Conservation (phyloP, 1,139 yeast genomes). For the Lodderomyces oxycetoniae region DNA sequence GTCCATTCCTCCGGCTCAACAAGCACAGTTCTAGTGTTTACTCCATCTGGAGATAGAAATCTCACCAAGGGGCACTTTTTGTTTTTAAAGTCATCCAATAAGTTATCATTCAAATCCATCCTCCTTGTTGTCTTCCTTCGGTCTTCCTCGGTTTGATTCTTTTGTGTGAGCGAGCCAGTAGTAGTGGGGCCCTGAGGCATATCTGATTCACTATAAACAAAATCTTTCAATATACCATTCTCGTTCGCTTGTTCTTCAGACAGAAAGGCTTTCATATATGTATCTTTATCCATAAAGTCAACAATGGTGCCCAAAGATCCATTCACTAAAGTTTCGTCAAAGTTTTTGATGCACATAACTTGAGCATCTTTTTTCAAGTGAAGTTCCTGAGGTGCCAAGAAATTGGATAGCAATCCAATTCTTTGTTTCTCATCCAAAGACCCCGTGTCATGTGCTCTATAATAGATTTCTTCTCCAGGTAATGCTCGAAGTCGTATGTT, state of each 20-base stretch:
- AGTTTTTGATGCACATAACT: constrained; percentile 92
- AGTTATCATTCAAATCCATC: constrained; percentile 16
- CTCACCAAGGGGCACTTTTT: constrained; percentile 67
- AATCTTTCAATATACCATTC: constrained; percentile 18
- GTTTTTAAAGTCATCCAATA: constrained; percentile 21
- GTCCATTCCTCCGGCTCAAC: constrained; percentile 45
- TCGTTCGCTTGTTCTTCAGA: constrained; percentile 6
- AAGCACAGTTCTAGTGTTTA: constrained; percentile 58
- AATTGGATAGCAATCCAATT: constrained; percentile 50
- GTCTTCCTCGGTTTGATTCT: constrained; percentile 11
- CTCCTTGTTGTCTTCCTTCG: constrained; percentile 18
- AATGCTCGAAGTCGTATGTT: constrained; percentile 47
- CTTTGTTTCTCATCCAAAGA: constrained; percentile 39
- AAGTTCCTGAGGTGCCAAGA: constrained; percentile 65
- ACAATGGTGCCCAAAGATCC: constrained; percentile 85
- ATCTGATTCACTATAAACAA: constrained; percentile 18
- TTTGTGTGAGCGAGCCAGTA: constrained; percentile 8
- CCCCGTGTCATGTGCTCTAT: constrained; percentile 63
- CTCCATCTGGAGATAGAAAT: constrained; percentile 64
- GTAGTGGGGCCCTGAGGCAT: constrained; percentile 2
- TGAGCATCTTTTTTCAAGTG: constrained; percentile 79
- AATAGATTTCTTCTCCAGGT: constrained; percentile 45
- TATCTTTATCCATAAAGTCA: constrained; percentile 36
- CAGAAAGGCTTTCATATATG: constrained; percentile 25
- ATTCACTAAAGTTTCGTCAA: constrained; percentile 82